phyloP scores from a whole-genome alignment of 2,329 filamentous ascomycete genomes.

The Hypoxylon sp. region DNA sequence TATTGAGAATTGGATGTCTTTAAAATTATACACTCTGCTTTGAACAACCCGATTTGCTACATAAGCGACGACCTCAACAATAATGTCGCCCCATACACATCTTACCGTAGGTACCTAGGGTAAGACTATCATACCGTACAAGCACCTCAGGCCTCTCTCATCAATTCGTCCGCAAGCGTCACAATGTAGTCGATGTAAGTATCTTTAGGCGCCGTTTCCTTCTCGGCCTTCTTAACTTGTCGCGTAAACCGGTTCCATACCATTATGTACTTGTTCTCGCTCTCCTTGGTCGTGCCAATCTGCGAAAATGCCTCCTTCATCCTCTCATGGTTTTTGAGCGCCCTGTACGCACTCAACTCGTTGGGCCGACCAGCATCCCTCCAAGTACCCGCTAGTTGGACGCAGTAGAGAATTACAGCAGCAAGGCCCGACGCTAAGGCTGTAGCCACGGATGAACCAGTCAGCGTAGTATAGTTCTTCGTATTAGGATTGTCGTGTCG shows the following conservation, averaged over 20 bases:
- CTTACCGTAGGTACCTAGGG: background rate
- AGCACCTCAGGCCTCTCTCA: constrained; percentile 8
- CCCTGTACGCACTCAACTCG: constrained; percentile 5
- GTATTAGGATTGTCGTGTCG: background rate
- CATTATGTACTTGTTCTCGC: constrained; percentile 18
- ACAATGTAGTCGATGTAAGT: constrained; percentile 10
- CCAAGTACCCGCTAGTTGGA: constrained; percentile 5
- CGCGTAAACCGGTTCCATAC: constrained; percentile 16
- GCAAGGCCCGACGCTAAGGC: background rate
- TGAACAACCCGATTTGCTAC: too few species aligned
- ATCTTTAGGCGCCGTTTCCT: constrained; percentile 2
- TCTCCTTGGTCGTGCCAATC: constrained; percentile 14
- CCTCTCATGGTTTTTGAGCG: constrained; percentile 12
- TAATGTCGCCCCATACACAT: too few species aligned
- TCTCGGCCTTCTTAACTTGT: background rate
- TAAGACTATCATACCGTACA: too few species aligned
- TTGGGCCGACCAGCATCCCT: background rate
- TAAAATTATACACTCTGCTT: too few species aligned
- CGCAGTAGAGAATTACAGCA: constrained; percentile 10
- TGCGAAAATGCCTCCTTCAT: constrained; percentile 18
- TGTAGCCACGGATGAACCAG: constrained; percentile 1
- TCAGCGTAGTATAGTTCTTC: background rate
- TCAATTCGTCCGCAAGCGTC: constrained; percentile 5
- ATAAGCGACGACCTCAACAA: too few species aligned
- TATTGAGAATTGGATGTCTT: too few species aligned